Base-by-base conservation (phyloP, 768 basidiomycete species). In the Exidia glandulosa region DNA sequence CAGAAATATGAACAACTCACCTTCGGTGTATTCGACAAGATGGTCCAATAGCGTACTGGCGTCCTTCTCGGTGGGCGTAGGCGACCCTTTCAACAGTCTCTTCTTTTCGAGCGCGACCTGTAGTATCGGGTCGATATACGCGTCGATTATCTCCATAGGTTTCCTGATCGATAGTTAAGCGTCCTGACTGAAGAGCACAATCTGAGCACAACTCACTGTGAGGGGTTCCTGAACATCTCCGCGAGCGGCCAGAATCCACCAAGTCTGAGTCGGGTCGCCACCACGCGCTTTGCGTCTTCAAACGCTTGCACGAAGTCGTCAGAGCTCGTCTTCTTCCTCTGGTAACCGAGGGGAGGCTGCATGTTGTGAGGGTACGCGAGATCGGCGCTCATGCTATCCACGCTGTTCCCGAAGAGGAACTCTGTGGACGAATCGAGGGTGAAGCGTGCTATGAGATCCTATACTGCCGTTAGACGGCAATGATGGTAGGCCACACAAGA, bases 351-450 rank as follows among this genome's bases (percentile, higher is more conserved):
- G 16, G 41, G 41, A 14, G 41, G 12, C 6, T 3, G 13, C 30
- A 69, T 58, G 16, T 70, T 66, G 59, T 71, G 64, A 3, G 80
- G 76, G 61, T 74, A 75, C 1, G 75, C 76, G 2, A 81, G 68
- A 2, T 63, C 63, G 1, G 64, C 69, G 13, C 64, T 60, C 16
- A 82, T 70, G 33, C 73, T 74, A 64, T 77, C 50, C 2, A 81
- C 71, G 34, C 74, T 73, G 36, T 69, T 65, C 4, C 77, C 80
- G 58, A 81, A 81, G 50, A 83, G 68, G 62, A 81, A 82, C 59
- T 80, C 77, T 2, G 81, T 75, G 0, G 83, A 81, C 3, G 80
- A 73, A 56, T 69, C 68, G 27, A 69, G 61, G 14, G 68, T 69
- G 56, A 68, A 68, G 41, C 27, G 37, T 4, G 58, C 61, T 31